Evolutionary conservation across 169 alveolate species (phyloP).

Genomic region (Plasmodium knowlesi): DNA sequence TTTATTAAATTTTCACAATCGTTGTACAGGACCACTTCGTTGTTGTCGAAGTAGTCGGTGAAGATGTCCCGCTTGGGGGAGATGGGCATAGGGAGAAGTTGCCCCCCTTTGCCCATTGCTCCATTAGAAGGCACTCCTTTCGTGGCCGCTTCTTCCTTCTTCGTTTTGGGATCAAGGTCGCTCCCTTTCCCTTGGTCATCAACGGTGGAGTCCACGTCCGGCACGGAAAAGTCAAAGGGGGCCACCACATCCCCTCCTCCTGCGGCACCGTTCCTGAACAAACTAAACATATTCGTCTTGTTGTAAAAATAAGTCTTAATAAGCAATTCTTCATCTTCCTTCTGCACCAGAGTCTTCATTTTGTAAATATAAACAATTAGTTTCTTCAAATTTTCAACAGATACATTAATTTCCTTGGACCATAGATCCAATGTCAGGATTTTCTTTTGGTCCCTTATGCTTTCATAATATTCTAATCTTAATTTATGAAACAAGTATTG

Average conservation of each 20-base stretch:
- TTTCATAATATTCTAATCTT: slow-evolving; percentile 72
- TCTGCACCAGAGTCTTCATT: slow-evolving; percentile 67
- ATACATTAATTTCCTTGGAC: slow-evolving; percentile 70
- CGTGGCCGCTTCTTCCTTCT: too few species aligned
- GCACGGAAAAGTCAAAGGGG: neutral
- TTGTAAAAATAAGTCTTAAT: slow-evolving; percentile 67
- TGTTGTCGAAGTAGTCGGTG: slow-evolving; percentile 27
- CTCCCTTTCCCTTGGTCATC: neutral
- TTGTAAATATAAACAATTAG: slow-evolving; percentile 66
- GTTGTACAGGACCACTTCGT: slow-evolving; percentile 7
- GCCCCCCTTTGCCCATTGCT: neutral
- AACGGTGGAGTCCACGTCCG: neutral
- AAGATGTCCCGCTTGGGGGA: slow-evolving; percentile 8
- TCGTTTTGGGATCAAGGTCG: neutral
- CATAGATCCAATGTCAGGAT: slow-evolving; percentile 62
- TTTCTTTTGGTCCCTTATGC: slow-evolving; percentile 66
- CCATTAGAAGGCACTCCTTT: neutral
- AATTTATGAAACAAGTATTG: slow-evolving; percentile 57
- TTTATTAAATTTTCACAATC: slow-evolving; percentile 70
- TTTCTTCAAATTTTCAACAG: slow-evolving; percentile 59
- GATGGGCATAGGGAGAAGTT: neutral
- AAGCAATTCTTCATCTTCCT: slow-evolving; percentile 69
- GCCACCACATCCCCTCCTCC: neutral
- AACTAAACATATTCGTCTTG: slow-evolving; percentile 55
- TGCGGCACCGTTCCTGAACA: slow-evolving; percentile 22